A percentile compares a stretch with the other conserved stretches of the same genome.
Evolutionary conservation across 1,284 basidiomycete species (phyloP).

Genomic region (Cryptococcus sp.): DNA sequence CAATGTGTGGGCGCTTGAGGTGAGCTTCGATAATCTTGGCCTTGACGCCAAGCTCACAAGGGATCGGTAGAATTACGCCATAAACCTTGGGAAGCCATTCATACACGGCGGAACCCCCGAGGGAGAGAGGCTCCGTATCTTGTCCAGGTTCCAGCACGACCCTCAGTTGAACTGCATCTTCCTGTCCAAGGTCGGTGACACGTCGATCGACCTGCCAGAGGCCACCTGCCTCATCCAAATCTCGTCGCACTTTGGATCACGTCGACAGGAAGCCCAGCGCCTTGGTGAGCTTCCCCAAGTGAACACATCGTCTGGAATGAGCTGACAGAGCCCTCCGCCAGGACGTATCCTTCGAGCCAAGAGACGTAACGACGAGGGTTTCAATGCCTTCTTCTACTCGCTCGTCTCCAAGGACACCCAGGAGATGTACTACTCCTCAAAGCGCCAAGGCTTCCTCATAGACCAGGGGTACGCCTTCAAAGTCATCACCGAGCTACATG

Average conservation of each 20-base stretch:
- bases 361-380: slow-evolving; percentile 96
- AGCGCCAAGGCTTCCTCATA: slow-evolving; percentile 97
- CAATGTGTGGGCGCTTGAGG: slow-evolving; percentile 95
- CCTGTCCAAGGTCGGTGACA: slow-evolving; percentile 98
- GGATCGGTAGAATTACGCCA: slow-evolving; percentile 77
- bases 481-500: slow-evolving; percentile 96
- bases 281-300: slow-evolving; percentile 60
- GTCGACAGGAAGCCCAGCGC: slow-evolving; percentile 95
- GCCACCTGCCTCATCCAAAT: slow-evolving; percentile 99
- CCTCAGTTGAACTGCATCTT: slow-evolving; percentile 98
- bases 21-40: slow-evolving; percentile 47
- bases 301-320: not conserved
- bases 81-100: slow-evolving; percentile 87
- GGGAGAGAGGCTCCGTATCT: slow-evolving; percentile 89
- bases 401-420: slow-evolving; percentile 98
- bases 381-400: slow-evolving; percentile 99
- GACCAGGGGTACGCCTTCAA: slow-evolving; percentile 99
- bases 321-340: slow-evolving; percentile 35
- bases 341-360: slow-evolving; percentile 95
- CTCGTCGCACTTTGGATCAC: slow-evolving; percentile 98
- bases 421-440: slow-evolving; percentile 99
- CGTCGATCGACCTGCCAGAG: slow-evolving; percentile 97
- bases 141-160: slow-evolving; percentile 94
- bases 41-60: slow-evolving; percentile 10
- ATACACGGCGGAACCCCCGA: slow-evolving; percentile 97